Base-by-base conservation (phyloP, 2,329 filamentous ascomycete species). In the Epichloe uncinata region DNA sequence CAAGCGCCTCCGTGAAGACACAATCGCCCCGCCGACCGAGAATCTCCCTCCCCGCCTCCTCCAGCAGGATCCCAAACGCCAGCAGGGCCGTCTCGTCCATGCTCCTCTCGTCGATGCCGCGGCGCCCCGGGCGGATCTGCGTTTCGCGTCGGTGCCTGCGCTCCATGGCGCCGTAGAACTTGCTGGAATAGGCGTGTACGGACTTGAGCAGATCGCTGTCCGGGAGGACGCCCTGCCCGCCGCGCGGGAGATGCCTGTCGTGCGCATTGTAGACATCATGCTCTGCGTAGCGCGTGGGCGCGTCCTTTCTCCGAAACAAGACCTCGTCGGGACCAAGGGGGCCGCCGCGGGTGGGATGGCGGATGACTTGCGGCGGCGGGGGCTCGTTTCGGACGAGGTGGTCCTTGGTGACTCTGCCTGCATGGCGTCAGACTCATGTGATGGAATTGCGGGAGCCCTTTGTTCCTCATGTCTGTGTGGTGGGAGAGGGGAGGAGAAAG, bases 51-150 rank as follows among this genome's bases (percentile, higher is more conserved):
- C 77, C 73, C 3, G 78, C 76, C 64, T 91, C 86, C 65, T 91
- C 85, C 41, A 90, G 68, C 50, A 91, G 64, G 45, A 91, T 79
- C 1, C 85, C 85, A 58, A 91, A 72, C 1, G 85, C 84, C 49
- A 91, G 68, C 51, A 91, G 70, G 4, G 85, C 85, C 13, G 84
- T 87, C 68, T 87, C 86, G 60, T 91, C 84, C 77, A 91, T 79
- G 63, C 79, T 85, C 55, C 73, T 63, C 60, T 78, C 73, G 52
- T 78, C 72, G 37, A 74, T 58, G 48, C 62, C 63, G 33, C 61
- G 7, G 55, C 50, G 34, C 54, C 56, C n/a, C 57, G 53, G 30
- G 45, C 26, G 47, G 35, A 36, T 36, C 45, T 45, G 47, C 40
- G 43, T 7, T 11, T 49, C 33, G 26, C 43, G 44, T 16, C 51